Evolutionary conservation across 148 eudicot species (phyloP), one percentile per base, ranked within the genome.

Genomic region (Camellia lanceoleosa): DNA sequence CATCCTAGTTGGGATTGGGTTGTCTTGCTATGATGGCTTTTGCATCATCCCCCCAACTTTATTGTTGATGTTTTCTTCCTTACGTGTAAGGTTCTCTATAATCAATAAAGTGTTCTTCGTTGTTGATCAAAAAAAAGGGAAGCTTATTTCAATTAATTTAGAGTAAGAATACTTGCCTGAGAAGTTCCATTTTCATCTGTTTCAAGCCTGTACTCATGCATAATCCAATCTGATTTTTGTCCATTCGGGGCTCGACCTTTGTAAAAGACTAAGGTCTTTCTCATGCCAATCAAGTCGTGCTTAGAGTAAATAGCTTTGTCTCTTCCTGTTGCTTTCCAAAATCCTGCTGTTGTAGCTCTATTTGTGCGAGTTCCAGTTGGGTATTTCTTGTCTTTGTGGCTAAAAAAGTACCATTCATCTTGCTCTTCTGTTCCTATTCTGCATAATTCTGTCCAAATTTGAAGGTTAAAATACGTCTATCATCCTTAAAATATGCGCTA

Each of bases 341-440:
- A 93, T 67, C 98, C 98, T 19, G 94, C 96, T 65, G 87, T 73
- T 11, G 98, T 94, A 51, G 98, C 98, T 80, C 98, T 80, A 81
- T 94, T 94, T 7, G 98, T 94, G 3, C 98, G 87, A 14, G 97
- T 91, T 13, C 98, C 98, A 0, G 97, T 94, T 1, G 98, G 98
- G 79, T 94, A 94, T 71, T 94, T 94, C 87, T 92, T 94, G 70
- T 94, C 98, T 71, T 94, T 94, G 83, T 94, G 97, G 87, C 98
- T 94, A 41, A 94, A 94, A 76, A 94, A 94, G 79, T 92, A 94
- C 92, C 92, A 94, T n/a, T 94, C 97, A 54, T 83, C 91, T 59
- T 92, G 94, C 77, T 92, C 94, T 78, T 89, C 93, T 16, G 90
- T 85, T 76, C 97, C 97, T 66, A 90, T 67, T 67, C 87, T 86